Evolutionary conservation across 1,284 basidiomycete species (phyloP).

Genomic region (Papiliotrema flavescens): DNA sequence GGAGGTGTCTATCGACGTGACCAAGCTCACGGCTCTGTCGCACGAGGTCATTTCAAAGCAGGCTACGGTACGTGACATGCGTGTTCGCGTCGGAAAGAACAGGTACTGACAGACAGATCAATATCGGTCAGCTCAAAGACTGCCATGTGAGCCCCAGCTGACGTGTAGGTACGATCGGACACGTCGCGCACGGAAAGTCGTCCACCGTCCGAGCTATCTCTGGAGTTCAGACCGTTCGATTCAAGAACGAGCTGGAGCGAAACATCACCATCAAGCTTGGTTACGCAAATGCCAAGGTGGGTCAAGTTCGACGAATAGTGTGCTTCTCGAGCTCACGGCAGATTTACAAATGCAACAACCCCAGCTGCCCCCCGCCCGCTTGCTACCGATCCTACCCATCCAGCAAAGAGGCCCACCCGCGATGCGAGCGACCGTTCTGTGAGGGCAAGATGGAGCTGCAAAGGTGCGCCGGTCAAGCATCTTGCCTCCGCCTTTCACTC

Average conservation of each 20-base stretch:
- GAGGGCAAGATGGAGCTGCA: conserved; percentile 84
- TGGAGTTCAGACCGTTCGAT: conserved; percentile 97
- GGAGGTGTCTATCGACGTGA: conserved; percentile 65
- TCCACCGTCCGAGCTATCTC: conserved; percentile 99
- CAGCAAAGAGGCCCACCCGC: conserved; percentile 88
- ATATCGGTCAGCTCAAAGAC: conserved; percentile 37
- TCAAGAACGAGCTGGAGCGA: conserved; percentile 96
- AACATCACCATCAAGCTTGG: conserved; percentile 99
- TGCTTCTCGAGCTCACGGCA: conserved; percentile 39
- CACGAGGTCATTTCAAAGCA: conserved; percentile 98
- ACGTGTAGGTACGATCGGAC: conserved; percentile 77
- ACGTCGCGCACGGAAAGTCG: conserved; percentile 98
- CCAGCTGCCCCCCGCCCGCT: conserved; percentile 85
- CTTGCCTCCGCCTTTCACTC: background rate
- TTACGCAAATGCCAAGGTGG: conserved; percentile 95
- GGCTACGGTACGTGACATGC: conserved; percentile 56
- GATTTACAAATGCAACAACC: conserved; percentile 98
- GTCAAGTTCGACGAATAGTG: conserved; percentile 19
- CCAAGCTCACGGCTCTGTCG: conserved; percentile 81
- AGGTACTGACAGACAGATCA: conserved; percentile 34
- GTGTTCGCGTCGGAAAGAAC: background rate
- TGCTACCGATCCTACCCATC: conserved; percentile 93
- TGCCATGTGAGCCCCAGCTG: background rate
- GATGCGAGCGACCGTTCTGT: conserved; percentile 90
- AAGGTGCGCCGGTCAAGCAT: conserved; percentile 50